A percentile compares a stretch with the other conserved stretches of the same genome.
Evolutionary conservation across 2,329 filamentous ascomycete species (phyloP).

Genomic region (Penicillium sp.): DNA sequence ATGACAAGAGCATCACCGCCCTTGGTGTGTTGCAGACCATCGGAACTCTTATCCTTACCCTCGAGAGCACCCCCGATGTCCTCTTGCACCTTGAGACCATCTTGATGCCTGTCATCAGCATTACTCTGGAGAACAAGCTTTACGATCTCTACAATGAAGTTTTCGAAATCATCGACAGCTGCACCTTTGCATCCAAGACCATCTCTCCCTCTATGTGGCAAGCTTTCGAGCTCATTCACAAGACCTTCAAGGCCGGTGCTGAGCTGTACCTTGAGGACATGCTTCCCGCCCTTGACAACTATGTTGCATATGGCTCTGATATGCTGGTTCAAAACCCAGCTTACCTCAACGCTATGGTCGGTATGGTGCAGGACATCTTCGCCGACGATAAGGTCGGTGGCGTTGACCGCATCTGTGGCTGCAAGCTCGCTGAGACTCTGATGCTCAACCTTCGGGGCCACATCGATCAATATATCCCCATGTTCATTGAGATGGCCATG

Average conservation of each 20-base stretch:
- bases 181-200: conserved; percentile 93
- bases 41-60: conserved; percentile 90
- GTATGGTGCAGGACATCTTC: conserved; percentile 96
- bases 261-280: conserved; percentile 98
- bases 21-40: conserved; percentile 96
- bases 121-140: conserved; percentile 96
- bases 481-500: conserved; percentile 91
- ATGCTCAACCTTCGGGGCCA: conserved; percentile 92
- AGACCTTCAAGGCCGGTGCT: conserved; percentile 94
- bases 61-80: conserved; percentile 96
- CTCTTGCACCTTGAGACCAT: conserved; percentile 92
- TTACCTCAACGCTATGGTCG: conserved; percentile 84
- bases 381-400: conserved; percentile 87
- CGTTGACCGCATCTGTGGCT: conserved; percentile 93
- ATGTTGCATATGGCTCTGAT: conserved; percentile 85
- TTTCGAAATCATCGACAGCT: conserved; percentile 99
- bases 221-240: conserved; percentile 94
- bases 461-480: conserved; percentile 83
- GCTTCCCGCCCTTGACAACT: conserved; percentile 97
- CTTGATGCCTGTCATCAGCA: conserved; percentile 93
- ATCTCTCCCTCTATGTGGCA: conserved; percentile 99
- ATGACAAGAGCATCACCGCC: conserved; percentile 98
- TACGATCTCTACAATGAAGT: conserved; percentile 98
- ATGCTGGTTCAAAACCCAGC: conserved; percentile 79
- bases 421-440: conserved; percentile 94